A percentile compares a stretch with the other conserved stretches of the same genome.
phyloP scores from a whole-genome alignment of 768 basidiomycete genomes.

The Nevesoporus exiguus region DNA sequence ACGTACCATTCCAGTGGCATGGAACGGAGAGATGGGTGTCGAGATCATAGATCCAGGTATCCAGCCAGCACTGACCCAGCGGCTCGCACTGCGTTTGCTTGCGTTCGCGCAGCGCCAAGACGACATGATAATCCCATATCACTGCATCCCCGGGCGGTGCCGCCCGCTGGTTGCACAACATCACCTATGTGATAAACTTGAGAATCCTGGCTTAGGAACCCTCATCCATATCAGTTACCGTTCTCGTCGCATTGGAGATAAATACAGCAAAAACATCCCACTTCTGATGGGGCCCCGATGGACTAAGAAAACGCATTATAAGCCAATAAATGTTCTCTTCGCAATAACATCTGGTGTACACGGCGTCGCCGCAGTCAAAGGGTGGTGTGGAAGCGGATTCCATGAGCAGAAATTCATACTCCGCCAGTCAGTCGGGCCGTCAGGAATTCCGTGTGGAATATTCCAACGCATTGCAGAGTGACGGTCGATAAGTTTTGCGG shows the following conservation, averaged over 20 bases:
- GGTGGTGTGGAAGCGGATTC: conserved; percentile 22
- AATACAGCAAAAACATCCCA: conserved; percentile 60
- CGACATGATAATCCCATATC: conserved; percentile 76
- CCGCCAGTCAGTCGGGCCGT: conserved; percentile 10
- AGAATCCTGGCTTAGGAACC: background rate
- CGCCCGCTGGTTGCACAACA: conserved; percentile 59
- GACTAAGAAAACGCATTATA: conserved; percentile 39
- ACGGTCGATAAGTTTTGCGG: background rate
- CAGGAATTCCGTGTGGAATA: background rate
- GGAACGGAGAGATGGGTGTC: conserved; percentile 55
- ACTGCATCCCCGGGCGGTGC: conserved; percentile 37
- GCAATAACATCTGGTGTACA: conserved; percentile 63
- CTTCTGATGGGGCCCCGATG: conserved; percentile 21
- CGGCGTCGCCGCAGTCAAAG: conserved; percentile 18
- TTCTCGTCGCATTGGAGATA: conserved; percentile 60
- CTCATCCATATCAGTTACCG: conserved; percentile 37
- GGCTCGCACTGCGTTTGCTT: background rate
- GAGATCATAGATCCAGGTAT: conserved; percentile 66
- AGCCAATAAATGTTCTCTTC: conserved; percentile 74
- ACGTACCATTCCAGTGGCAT: conserved; percentile 47
- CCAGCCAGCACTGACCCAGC: conserved; percentile 8
- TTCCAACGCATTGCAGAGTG: background rate
- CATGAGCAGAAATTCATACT: conserved; percentile 18
- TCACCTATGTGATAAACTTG: conserved; percentile 43
- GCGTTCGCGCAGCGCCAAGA: conserved; percentile 49